These are phyloP conservation scores for Marasmius sp. DNA, from an alignment of 1,284 basidiomycete genomes.

Conservation along the genomic window DNA sequence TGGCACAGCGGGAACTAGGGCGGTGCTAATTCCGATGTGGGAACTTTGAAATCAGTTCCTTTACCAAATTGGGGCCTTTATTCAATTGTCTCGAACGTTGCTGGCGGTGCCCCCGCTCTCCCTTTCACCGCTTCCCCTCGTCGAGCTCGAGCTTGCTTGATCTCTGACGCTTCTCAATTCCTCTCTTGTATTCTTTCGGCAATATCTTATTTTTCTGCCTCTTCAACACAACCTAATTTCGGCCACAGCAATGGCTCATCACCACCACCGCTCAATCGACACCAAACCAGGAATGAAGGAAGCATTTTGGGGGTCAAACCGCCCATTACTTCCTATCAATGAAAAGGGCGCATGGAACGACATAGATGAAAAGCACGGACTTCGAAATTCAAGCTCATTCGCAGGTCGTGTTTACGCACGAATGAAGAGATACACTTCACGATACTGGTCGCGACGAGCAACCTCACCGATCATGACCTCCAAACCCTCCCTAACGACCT, in stretches of 20 bases:
- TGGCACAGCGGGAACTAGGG: too few relatives aligned
- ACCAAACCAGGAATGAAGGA: neutral
- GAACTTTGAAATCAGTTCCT: too few relatives aligned
- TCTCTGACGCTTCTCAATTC: neutral
- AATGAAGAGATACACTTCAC: neutral
- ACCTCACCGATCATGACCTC: constrained; percentile 5
- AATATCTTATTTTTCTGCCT: neutral
- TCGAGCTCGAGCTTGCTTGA: neutral
- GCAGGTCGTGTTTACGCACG: neutral
- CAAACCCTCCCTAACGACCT: constrained; percentile 26
- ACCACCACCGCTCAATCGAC: neutral
- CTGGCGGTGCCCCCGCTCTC: neutral
- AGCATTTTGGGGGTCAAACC: neutral
- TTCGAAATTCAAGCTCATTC: constrained; percentile 12
- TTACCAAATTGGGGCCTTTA: too few relatives aligned
- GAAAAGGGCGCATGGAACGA: constrained; percentile 4
- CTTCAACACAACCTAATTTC: neutral
- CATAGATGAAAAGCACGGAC: constrained; percentile 16
- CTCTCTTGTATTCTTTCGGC: too few relatives aligned
- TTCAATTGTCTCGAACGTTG: too few relatives aligned
- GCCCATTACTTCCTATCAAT: neutral
- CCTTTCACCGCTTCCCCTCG: neutral
- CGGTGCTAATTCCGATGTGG: too few relatives aligned
- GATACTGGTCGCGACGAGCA: neutral
- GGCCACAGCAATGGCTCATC: neutral